Evolutionary conservation across 208 protist genomes (phyloP).

Genomic region (Leishmania turanica): DNA sequence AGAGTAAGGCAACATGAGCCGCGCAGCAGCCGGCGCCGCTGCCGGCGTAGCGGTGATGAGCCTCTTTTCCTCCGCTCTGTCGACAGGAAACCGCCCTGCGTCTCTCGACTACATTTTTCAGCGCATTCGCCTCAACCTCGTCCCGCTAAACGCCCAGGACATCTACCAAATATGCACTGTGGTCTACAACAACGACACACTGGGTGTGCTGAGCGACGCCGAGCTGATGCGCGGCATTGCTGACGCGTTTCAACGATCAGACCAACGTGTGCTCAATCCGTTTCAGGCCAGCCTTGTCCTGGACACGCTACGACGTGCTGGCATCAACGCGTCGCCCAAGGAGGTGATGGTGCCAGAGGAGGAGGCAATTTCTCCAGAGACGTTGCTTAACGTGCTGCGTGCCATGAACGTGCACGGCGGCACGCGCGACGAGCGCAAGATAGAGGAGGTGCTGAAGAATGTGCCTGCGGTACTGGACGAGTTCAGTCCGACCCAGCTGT

Average conservation of each 20-base stretch:
- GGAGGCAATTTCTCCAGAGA: slow-evolving; percentile 79
- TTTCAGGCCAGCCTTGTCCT: slow-evolving; percentile 80
- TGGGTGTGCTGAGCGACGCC: slow-evolving; percentile 67
- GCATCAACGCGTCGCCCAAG: slow-evolving; percentile 58
- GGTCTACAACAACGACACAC: slow-evolving; percentile 63
- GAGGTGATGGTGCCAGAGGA: slow-evolving; percentile 72
- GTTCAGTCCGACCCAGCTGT: slow-evolving; percentile 70
- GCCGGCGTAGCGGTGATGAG: slow-evolving; percentile 9
- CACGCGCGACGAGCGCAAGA: slow-evolving; percentile 78
- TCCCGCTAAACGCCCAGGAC: slow-evolving; percentile 84
- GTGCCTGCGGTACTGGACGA: slow-evolving; percentile 73
- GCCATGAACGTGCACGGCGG: slow-evolving; percentile 71
- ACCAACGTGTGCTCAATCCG: slow-evolving; percentile 82
- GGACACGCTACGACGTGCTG: slow-evolving; percentile 76
- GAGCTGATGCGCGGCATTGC: slow-evolving; percentile 87
- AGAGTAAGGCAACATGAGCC: slow-evolving; percentile 16
- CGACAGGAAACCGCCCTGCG: slow-evolving; percentile 15
- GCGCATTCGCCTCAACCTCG: slow-evolving; percentile 61
- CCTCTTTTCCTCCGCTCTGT: slow-evolving; percentile 21
- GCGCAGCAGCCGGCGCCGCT: background rate
- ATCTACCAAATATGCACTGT: slow-evolving; percentile 81
- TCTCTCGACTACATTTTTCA: slow-evolving; percentile 60
- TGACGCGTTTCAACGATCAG: slow-evolving; percentile 64
- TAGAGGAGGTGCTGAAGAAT: slow-evolving; percentile 52
- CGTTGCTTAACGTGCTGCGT: slow-evolving; percentile 68